Evolutionary conservation across 1,284 basidiomycete genomes (phyloP), one percentile per base, ranked within the genome.

Genomic region (Gymnopus androsaceus): DNA sequence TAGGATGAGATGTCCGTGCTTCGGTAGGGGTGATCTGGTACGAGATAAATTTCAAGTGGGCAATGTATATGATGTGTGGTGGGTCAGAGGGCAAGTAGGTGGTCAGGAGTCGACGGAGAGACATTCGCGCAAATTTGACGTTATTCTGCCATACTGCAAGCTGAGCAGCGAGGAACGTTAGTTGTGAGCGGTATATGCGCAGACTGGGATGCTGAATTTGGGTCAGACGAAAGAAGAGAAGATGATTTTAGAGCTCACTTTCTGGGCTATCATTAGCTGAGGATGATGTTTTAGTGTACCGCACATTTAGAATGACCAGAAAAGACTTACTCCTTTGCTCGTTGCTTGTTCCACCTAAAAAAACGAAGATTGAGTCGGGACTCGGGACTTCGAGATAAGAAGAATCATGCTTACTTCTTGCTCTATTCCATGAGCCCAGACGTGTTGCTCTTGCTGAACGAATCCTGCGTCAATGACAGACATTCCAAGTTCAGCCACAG

Each of bases 401-500:
- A 6, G 3, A 40, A 8, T 2, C 17, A 36, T 38, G 50, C 38
- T 25, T 23, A 87, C 84, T 65, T 88, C 86, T 0, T 58, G 63
- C 59, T 82, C 79, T 2, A 84, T 69, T 25, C 75, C 80, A 25
- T 66, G 62, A 6, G 79, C 72, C 83, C 81, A 78, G 28, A 64
- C 51, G 64, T 75, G 59, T 48, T 73, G 72, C 8, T 70, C 74
- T 33, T 67, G 65, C 40, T 70, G 63, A 50, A 70, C 70, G 54
- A 79, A 72, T 23, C 81, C 76, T 25, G 77, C 76, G 27, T 71
- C 70, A 54, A 81, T 72, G 45, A 82, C 76, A 60, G 74, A 73
- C 67, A 88, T 75, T 7, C 85, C 87, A 4, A 88, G 60, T 69
- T 90, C 88, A 0, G 82, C 87, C 1, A 88, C 63, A 2, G 79